Evolutionary conservation across 106 monocot genomes (phyloP).

Genomic region (Allium sativum): DNA sequence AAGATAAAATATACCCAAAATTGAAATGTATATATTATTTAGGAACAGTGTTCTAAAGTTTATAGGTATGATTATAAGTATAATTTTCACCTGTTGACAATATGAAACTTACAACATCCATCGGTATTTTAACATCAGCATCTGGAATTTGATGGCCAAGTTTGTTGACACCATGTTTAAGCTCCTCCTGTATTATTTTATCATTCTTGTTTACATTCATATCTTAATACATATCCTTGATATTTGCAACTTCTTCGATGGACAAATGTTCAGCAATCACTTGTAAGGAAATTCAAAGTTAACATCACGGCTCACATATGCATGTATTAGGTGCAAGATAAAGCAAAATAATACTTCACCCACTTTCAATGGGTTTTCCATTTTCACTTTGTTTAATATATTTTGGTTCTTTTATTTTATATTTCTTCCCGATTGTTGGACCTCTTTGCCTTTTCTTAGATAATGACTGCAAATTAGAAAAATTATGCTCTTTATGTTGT

Average conservation of each 20-base stretch:
- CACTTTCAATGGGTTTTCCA: too few species aligned
- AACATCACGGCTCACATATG: background rate
- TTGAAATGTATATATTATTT: background rate
- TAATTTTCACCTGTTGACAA: background rate
- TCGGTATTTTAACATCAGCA: conserved; percentile 43
- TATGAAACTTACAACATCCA: conserved; percentile 48
- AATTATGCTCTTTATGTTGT: too few species aligned
- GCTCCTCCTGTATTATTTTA: conserved; percentile 37
- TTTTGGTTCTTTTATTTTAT: too few species aligned
- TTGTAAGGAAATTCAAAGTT: conserved; percentile 8
- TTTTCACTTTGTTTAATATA: too few species aligned
- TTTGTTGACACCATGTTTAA: conserved; percentile 47
- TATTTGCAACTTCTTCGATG: conserved; percentile 59
- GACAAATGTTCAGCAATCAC: conserved; percentile 68
- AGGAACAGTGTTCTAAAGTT: background rate
- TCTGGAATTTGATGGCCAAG: conserved; percentile 54
- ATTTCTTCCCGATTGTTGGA: too few species aligned
- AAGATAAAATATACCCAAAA: background rate
- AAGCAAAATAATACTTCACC: conserved; percentile 18
- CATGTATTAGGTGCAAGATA: background rate
- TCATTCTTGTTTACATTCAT: conserved; percentile 40
- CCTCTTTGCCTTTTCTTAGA: too few species aligned
- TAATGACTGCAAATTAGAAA: too few species aligned
- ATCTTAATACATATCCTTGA: conserved; percentile 48
- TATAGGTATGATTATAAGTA: background rate